Evolutionary conservation across 148 eudicot species (phyloP).

Genomic region (Vaccinium myrtillus): DNA sequence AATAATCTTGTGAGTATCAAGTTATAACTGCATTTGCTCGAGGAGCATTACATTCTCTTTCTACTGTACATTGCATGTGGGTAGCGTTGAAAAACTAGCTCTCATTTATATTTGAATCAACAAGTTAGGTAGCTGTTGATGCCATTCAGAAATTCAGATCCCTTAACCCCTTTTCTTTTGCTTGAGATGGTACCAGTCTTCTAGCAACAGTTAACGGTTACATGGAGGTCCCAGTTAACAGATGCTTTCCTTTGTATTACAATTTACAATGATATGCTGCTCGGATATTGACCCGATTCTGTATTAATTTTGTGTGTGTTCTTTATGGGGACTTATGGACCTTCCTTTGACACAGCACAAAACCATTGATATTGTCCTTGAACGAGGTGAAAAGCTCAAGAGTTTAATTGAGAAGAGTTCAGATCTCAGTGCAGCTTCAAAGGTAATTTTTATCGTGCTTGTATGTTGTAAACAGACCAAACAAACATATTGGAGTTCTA

Average conservation of each 20-base stretch:
- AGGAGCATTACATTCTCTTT: neutral
- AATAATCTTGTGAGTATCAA: constrained; percentile 68
- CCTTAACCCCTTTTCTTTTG: neutral
- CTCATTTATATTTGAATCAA: neutral
- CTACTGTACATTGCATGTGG: neutral
- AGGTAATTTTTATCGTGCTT: constrained; percentile 42
- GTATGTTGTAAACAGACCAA: constrained; percentile 4
- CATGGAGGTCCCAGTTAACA: neutral
- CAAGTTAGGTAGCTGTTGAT: neutral
- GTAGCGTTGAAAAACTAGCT: neutral
- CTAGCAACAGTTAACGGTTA: neutral
- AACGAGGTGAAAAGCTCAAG: constrained; percentile 85
- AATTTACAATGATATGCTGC: neutral
- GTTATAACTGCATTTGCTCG: neutral
- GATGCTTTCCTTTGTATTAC: neutral
- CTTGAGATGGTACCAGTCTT: neutral
- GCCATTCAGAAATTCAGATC: neutral
- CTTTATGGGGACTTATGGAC: constrained; percentile 4
- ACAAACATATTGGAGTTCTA: neutral
- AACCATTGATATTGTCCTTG: constrained; percentile 91
- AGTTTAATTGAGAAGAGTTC: constrained; percentile 96
- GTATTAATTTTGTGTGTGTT: neutral
- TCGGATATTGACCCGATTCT: neutral
- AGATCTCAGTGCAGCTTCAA: constrained; percentile 90
- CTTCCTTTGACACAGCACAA: constrained; percentile 55